Base-by-base conservation (phyloP, 768 basidiomycete species). In the Mrakia gelida region DNA sequence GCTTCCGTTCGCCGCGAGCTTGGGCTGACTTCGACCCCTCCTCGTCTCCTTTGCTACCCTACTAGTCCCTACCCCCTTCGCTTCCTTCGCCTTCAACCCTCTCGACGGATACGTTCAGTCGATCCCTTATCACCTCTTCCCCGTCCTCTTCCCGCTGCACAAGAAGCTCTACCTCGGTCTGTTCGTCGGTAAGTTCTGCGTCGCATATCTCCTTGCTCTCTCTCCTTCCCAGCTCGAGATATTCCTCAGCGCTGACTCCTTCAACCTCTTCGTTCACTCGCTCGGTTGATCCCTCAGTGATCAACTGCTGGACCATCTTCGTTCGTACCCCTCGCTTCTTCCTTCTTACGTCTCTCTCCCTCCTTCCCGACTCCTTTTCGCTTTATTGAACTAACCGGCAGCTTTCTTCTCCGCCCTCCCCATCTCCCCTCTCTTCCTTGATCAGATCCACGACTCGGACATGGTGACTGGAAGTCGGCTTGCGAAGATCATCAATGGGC, bases 81-180 rank as follows among this genome's bases (percentile, higher is more conserved):
- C 97, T 45, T 96, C 96, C 32, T 92, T 97, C 83, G 97, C 97
- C 0, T 99, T 99, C 90, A 94, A 99, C 85, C 93, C 93, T 0
- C 85, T 98, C 30, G 96, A 99, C 84, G 96, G 96, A 2, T 98
- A 92, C 83, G 83, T 91, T 38, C 97, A 99, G 86, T 95, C 94
- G 15, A 85, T 98, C 7, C 96, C 96, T 3, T 98, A 98, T 83
- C 97, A 99, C 84, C 82, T 95, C 79, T 95, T 95, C 86, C 88
- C 92, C 80, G 93, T 91, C 86, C 23, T 96, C 59, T 93, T 98
- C 86, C 97, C 97, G 0, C 84, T 98, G 18, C 94, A 98, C 81
- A 92, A 93, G 79, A 86, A 71, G 71, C 68, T 94, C 71, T 97
- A 94, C 85, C 88, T 99, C 74, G 89, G 84, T 18, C 88, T 98